Base-by-base conservation (phyloP, 192 early-diverging fungal genomes). In the Phycomyces blakesleeanus region DNA sequence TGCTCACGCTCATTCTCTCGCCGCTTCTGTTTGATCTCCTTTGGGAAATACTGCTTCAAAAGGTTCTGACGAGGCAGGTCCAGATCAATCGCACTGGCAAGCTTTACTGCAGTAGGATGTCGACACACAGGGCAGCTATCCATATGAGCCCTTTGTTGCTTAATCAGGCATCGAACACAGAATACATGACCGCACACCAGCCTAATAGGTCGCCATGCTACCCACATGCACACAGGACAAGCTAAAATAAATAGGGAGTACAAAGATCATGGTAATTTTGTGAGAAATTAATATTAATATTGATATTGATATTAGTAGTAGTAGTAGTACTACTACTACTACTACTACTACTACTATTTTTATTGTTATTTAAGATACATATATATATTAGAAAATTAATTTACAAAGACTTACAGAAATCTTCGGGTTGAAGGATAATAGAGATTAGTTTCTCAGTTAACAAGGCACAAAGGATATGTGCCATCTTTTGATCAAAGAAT, bases 401-500 rank as follows among this genome's bases (percentile, higher is more conserved):
- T 6, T 21, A 7, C 12, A 51, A 6, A 18, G 20, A 57, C 64
- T 66, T 64, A 62, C 71, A 61, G 71, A 91, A 89, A 67, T 93
- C 92, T 58, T 91, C 88, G 11, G 87, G 84, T 68, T 94, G 91
- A 11, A 90, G 91, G 50, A 93, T 85, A 18, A 94, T 78, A 3
- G 85, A 82, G 0, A 85, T 67, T 5, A 94, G 65, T 37, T 87
- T 83, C 5, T 78, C 76, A 15, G 81, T 73, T 14, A 93, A 83
- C 1, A 87, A 71, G 55, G 78, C 84, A 47, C 81, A 81, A 5
- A 93, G 78, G 27, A 80, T 80, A 41, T 77, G 76, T 9, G 88
- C 81, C 49, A 90, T 64, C 54, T 79, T 82, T 38, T 74, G 78
- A 40, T 57, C 78, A 51, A 85, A 88, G 49, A 87, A 82, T 2